A percentile compares a stretch with the other conserved stretches of the same genome.
These are phyloP conservation scores for Tubosaeta sp. DNA, from an alignment of 768 basidiomycete species.

Conservation along the genomic window DNA sequence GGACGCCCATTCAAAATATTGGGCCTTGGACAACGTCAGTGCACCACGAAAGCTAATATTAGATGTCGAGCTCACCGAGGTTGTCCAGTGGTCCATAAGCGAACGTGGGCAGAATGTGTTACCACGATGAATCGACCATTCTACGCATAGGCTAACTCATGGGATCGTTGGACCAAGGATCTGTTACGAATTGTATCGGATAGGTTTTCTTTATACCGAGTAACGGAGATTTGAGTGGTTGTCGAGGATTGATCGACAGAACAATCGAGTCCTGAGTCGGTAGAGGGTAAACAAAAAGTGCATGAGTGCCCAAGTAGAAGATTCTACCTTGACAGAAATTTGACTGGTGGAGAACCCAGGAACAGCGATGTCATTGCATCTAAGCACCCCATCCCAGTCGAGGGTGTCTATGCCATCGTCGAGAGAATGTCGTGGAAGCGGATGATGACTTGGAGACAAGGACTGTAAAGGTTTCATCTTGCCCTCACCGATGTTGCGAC, in stretches of 20 bases:
- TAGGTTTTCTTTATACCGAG: constrained; percentile 39
- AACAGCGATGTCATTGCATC: constrained; percentile 33
- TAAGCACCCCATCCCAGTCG: constrained; percentile 60
- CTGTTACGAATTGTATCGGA: constrained; percentile 57
- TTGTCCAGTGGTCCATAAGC: not conserved
- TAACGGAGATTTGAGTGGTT: constrained; percentile 34
- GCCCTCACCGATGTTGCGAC: constrained; percentile 44
- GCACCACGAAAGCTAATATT: not conserved
- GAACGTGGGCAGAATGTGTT: not conserved
- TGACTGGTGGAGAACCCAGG: constrained; percentile 46
- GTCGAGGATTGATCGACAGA: constrained; percentile 42
- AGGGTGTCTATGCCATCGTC: constrained; percentile 37
- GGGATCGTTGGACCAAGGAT: constrained; percentile 39
- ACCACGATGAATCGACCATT: not conserved
- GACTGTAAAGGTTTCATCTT: constrained; percentile 44
- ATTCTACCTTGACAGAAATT: constrained; percentile 47
- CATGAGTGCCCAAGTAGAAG: not conserved
- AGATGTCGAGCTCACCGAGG: not conserved
- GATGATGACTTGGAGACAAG: constrained; percentile 10
- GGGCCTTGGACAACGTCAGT: not conserved
- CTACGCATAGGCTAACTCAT: not conserved
- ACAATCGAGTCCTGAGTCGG: constrained; percentile 53
- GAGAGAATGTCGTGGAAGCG: constrained; percentile 7
- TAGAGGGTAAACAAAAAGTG: not conserved
- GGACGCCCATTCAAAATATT: not conserved